Percentiles rank a stretch among this genome's conserved stretches.
phyloP scores from a whole-genome alignment of 306 rosid species.

The Lathyrus aphaca region DNA sequence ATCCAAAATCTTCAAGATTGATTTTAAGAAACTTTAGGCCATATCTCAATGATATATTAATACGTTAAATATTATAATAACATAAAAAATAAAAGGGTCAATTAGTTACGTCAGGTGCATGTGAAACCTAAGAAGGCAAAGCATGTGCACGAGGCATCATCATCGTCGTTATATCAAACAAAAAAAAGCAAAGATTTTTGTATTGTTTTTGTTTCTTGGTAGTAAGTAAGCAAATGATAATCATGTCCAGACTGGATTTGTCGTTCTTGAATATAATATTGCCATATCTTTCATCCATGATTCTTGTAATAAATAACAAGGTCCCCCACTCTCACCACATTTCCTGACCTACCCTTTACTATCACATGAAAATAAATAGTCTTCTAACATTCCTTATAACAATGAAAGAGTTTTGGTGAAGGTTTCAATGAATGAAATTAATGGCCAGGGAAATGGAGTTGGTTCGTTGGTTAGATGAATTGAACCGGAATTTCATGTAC shows the following conservation, averaged over 20 bases:
- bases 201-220: neutral
- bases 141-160: constrained; percentile 28
- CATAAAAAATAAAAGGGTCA: constrained; percentile 26
- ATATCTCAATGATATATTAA: neutral
- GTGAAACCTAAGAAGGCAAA: constrained; percentile 39
- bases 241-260: constrained; percentile 33
- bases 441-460: neutral
- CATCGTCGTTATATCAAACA: constrained; percentile 28
- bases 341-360: constrained; percentile 25
- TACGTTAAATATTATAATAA: neutral
- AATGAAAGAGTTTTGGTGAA: neutral
- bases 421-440: constrained; percentile 22
- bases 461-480: neutral
- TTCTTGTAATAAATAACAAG: neutral
- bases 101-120: constrained; percentile 32
- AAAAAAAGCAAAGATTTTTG: neutral
- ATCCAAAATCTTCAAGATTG: no score
- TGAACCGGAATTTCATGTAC: no score
- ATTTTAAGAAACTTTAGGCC: neutral
- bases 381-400: neutral
- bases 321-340: constrained; percentile 33
- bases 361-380: constrained; percentile 13
- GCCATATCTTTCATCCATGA: constrained; percentile 1
- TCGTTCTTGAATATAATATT: constrained; percentile 23
- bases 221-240: constrained; percentile 23